A percentile compares a stretch with the other conserved stretches of the same genome.
These are phyloP conservation scores for Oryza meridionalis DNA, from an alignment of 176 grass and related monocot genomes.

Conservation along the genomic window DNA sequence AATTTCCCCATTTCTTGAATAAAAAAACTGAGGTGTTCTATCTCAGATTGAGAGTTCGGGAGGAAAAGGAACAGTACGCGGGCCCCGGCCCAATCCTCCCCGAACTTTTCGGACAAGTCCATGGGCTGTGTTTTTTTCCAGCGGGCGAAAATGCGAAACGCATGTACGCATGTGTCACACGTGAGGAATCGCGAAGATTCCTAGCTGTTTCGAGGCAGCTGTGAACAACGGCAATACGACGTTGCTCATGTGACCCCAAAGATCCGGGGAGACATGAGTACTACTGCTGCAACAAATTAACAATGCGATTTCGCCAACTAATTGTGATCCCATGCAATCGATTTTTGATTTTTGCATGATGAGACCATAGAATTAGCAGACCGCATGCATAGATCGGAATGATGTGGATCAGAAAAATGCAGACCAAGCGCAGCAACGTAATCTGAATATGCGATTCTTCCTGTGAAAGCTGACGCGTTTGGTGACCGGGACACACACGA, in stretches of 20 bases:
- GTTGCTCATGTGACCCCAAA: not conserved
- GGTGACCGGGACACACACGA: not conserved
- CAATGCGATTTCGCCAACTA: not conserved
- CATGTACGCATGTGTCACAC: not conserved
- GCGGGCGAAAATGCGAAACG: too few species aligned
- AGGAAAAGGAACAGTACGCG: too few species aligned
- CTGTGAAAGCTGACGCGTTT: not conserved
- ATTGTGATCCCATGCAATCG: too few species aligned
- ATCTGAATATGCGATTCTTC: not conserved
- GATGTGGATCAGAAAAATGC: not conserved
- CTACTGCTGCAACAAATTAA: not conserved
- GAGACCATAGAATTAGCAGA: too few species aligned
- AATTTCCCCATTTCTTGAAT: too few species aligned
- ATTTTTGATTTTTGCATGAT: too few species aligned
- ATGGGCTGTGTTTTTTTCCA: too few species aligned
- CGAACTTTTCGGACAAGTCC: too few species aligned
- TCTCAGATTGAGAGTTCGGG: too few species aligned
- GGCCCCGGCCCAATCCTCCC: too few species aligned
- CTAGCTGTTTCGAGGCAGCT: not conserved
- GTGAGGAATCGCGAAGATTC: not conserved
- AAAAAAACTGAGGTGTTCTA: too few species aligned
- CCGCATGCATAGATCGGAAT: not conserved
- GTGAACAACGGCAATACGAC: not conserved
- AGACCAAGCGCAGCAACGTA: not conserved
- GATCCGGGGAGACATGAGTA: not conserved